These are phyloP conservation scores for Wallemia ichthyophaga DNA, from an alignment of 1,284 basidiomycete genomes.

Conservation along the genomic window DNA sequence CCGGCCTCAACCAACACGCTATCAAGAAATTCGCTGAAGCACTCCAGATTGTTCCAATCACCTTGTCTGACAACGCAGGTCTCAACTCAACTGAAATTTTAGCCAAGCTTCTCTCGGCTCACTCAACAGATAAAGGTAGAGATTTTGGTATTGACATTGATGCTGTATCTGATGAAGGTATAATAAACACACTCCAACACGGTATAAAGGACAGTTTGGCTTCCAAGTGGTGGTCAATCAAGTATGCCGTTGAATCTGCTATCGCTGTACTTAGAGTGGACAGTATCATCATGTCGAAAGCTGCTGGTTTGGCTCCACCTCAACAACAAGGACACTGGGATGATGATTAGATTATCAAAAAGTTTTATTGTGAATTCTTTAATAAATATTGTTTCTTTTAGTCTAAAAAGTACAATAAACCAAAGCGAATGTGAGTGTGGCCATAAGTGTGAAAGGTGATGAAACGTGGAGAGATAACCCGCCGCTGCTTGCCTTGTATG, in stretches of 20 bases:
- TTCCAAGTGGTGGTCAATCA: conserved; percentile 66
- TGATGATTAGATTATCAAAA: conserved; percentile 4
- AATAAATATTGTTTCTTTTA: not conserved
- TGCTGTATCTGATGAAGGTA: conserved; percentile 37
- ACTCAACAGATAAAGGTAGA: conserved; percentile 38
- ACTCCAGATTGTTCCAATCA: conserved; percentile 73
- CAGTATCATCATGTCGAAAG: conserved; percentile 86
- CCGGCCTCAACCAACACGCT: conserved; percentile 75
- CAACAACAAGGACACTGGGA: conserved; percentile 12
- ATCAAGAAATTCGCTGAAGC: conserved; percentile 72
- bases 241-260: conserved; percentile 73
- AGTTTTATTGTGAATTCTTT: not conserved
- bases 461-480: not conserved
- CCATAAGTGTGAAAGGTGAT: not conserved
- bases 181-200: conserved; percentile 26
- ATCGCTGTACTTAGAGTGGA: conserved; percentile 81
- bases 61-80: conserved; percentile 85
- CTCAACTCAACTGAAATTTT: conserved; percentile 78
- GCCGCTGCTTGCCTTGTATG: not conserved
- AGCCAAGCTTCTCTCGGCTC: conserved; percentile 61
- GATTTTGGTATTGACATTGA: conserved; percentile 65
- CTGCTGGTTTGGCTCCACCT: conserved; percentile 12
- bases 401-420: not conserved
- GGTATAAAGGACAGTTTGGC: conserved; percentile 55
- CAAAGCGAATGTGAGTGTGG: not conserved